Evolutionary conservation across 805 yeast species (phyloP).

Genomic region (Candida maesae): DNA sequence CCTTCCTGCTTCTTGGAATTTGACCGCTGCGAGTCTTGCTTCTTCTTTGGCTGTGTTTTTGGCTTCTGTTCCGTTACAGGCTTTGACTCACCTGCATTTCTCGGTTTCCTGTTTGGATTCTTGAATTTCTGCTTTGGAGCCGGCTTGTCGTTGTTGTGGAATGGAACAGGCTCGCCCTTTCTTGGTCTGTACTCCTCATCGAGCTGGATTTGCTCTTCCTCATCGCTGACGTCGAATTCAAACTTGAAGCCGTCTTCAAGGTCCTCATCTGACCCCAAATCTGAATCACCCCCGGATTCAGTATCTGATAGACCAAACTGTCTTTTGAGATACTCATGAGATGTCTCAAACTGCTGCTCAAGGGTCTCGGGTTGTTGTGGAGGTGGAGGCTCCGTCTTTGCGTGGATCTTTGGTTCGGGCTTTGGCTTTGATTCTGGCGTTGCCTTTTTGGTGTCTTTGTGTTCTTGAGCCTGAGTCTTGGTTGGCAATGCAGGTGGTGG

Average conservation of each 20-base stretch:
- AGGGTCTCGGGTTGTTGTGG: background rate
- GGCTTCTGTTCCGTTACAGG: background rate
- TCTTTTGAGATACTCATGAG: constrained; percentile 9
- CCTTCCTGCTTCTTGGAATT: background rate
- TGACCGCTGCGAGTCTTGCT: background rate
- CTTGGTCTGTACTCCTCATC: constrained; percentile 4
- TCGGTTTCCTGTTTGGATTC: background rate
- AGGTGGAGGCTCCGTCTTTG: too few relatives aligned
- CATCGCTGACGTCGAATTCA: constrained; percentile 13
- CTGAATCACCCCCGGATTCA: background rate
- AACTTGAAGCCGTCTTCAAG: constrained; percentile 5
- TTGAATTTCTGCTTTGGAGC: background rate
- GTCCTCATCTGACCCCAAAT: background rate
- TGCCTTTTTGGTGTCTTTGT: too few relatives aligned
- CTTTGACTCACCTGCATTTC: background rate
- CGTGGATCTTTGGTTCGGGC: too few relatives aligned
- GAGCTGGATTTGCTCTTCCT: constrained; percentile 17
- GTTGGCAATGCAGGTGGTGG: background rate
- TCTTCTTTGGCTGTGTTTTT: background rate
- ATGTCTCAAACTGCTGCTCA: background rate
- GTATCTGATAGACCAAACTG: constrained; percentile 7
- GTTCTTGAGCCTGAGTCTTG: background rate
- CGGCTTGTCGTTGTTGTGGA: background rate
- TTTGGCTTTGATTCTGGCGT: too few relatives aligned
- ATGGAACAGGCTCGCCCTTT: background rate